phyloP scores from a whole-genome alignment of 495 filamentous ascomycete genomes.

The Neurospora cerealis region DNA sequence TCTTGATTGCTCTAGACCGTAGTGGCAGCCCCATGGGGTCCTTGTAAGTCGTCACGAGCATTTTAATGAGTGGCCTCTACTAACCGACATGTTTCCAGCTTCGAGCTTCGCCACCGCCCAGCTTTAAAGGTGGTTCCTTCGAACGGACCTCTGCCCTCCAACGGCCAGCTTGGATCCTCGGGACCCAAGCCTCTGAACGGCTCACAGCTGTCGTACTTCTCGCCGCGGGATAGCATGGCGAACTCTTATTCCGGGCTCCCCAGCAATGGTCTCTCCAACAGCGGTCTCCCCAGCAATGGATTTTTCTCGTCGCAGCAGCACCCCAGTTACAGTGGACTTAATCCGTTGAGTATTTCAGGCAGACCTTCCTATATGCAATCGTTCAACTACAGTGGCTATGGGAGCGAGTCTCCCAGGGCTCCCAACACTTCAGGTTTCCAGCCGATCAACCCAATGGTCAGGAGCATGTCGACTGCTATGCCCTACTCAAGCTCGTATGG shows the following conservation, averaged over 20 bases:
- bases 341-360: constrained; percentile 33
- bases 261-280: constrained; percentile 16
- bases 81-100: constrained; percentile 7
- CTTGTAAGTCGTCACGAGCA: neutral
- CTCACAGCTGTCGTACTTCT: constrained; percentile 6
- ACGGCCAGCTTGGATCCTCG: constrained; percentile 8
- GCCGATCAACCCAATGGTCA: constrained; percentile 11
- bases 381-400: constrained; percentile 20
- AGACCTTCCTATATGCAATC: constrained; percentile 22
- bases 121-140: constrained; percentile 14
- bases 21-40: constrained; percentile 21
- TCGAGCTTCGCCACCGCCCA: constrained; percentile 14
- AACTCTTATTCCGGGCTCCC: constrained; percentile 9
- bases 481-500: constrained; percentile 7
- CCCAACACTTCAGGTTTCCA: constrained; percentile 11
- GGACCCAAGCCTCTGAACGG: constrained; percentile 5
- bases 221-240: constrained; percentile 2
- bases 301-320: constrained; percentile 25
- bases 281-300: constrained; percentile 11
- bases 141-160: constrained; percentile 16
- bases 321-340: constrained; percentile 24
- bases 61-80: neutral
- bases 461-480: constrained; percentile 8
- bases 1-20: constrained; percentile 10
- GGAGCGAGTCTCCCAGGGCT: constrained; percentile 20